Percentiles rank a stretch among this genome's conserved stretches.
Evolutionary conservation across 768 basidiomycete genomes (phyloP).

Genomic region (Boletellus ananas): DNA sequence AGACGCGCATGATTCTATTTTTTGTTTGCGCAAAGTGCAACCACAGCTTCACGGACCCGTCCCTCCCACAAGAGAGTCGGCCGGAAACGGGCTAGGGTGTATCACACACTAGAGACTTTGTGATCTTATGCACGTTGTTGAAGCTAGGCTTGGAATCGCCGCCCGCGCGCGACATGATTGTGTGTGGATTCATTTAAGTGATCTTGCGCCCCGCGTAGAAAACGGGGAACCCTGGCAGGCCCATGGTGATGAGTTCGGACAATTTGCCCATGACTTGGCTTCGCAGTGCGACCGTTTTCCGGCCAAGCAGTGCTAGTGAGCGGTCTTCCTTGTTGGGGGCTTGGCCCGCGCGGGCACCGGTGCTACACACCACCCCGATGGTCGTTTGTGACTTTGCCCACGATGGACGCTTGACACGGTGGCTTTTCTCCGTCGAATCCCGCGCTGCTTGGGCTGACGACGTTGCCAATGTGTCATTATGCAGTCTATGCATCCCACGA

Average conservation of each 20-base stretch:
- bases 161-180: no score
- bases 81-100: conserved; percentile 26
- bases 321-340: not conserved
- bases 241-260: not conserved
- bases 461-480: not conserved
- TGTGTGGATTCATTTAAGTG: not conserved
- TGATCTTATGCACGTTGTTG: conserved; percentile 3
- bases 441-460: not conserved
- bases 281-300: not conserved
- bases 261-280: not conserved
- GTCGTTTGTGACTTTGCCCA: not conserved
- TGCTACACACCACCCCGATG: not conserved
- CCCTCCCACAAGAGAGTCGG: conserved; percentile 44
- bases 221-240: not conserved
- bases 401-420: not conserved
- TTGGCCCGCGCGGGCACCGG: not conserved
- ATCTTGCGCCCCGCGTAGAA: not conserved
- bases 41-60: conserved; percentile 70
- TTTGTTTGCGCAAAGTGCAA: conserved; percentile 86
- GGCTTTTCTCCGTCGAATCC: not conserved
- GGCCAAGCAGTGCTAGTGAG: not conserved
- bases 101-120: not conserved
- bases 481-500: not conserved
- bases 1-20: conserved; percentile 92
- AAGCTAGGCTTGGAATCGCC: not conserved